These are phyloP conservation scores for Stromatinia cepivora DNA, from an alignment of 2,329 filamentous ascomycete genomes.

Conservation along the genomic window DNA sequence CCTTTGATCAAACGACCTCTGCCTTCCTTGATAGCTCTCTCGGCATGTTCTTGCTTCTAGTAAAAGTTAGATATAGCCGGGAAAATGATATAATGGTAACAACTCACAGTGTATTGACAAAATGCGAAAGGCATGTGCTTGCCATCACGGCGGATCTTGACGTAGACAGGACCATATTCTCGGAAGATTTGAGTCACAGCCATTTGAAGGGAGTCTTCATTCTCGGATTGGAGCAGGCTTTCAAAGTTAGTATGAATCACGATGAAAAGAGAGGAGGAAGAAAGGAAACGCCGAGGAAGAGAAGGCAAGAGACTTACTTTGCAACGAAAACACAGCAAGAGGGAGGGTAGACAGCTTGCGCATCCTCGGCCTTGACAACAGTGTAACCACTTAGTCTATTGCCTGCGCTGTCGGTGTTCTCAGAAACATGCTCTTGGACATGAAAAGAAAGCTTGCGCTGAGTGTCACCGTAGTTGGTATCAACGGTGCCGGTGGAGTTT, in stretches of 20 bases:
- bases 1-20: slow-evolving; percentile 53
- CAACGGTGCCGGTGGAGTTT: neutral
- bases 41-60: slow-evolving; percentile 52
- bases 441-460: slow-evolving; percentile 28
- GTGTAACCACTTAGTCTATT: slow-evolving; percentile 21
- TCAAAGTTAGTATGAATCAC: neutral
- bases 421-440: slow-evolving; percentile 26
- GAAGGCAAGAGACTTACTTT: slow-evolving; percentile 53
- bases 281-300: neutral
- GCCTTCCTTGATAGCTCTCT: slow-evolving; percentile 49
- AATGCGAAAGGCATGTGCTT: slow-evolving; percentile 65
- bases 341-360: slow-evolving; percentile 45
- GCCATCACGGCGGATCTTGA: slow-evolving; percentile 62
- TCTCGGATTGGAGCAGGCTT: slow-evolving; percentile 53
- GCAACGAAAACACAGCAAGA: slow-evolving; percentile 64
- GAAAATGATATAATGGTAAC: neutral
- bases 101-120: slow-evolving; percentile 60
- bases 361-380: slow-evolving; percentile 34
- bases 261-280: neutral
- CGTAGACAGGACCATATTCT: slow-evolving; percentile 56
- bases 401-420: slow-evolving; percentile 14
- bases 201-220: slow-evolving; percentile 53
- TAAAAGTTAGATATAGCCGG: slow-evolving; percentile 33
- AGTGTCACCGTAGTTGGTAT: slow-evolving; percentile 23
- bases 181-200: slow-evolving; percentile 56